phyloP scores from a whole-genome alignment of 176 grass and related monocot genomes.

The Carex pumila region DNA sequence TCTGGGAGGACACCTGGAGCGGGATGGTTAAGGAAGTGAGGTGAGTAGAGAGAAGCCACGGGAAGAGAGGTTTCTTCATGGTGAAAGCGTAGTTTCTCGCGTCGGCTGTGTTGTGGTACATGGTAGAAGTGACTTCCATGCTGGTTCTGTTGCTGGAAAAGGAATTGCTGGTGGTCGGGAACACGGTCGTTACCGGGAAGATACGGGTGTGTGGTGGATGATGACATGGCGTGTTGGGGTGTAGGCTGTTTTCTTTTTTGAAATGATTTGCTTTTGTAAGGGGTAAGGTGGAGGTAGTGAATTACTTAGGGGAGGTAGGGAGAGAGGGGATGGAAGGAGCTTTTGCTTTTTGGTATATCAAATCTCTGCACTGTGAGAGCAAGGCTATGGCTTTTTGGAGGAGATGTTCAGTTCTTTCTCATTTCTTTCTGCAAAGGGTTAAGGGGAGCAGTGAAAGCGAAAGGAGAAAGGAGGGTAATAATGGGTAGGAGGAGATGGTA shows the following conservation, averaged over 20 bases:
- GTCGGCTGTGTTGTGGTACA: slow-evolving; percentile 85
- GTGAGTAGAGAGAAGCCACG: slow-evolving; percentile 15
- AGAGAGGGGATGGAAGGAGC: not conserved
- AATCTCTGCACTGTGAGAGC: slow-evolving; percentile 7
- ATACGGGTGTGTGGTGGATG: slow-evolving; percentile 48
- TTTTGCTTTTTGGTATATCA: slow-evolving; percentile 17
- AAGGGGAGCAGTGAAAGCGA: slow-evolving; percentile 58
- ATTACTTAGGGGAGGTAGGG: not conserved
- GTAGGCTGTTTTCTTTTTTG: not conserved
- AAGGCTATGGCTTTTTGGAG: slow-evolving; percentile 24
- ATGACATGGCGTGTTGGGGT: slow-evolving; percentile 42
- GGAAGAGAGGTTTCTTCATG: slow-evolving; percentile 35
- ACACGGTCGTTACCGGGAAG: slow-evolving; percentile 20
- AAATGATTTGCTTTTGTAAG: slow-evolving; percentile 19
- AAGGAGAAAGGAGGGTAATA: slow-evolving; percentile 41
- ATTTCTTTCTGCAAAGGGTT: slow-evolving; percentile 57
- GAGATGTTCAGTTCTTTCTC: slow-evolving; percentile 24
- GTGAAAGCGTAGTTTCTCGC: slow-evolving; percentile 92
- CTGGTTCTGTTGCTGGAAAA: slow-evolving; percentile 44
- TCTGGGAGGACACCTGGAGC: not conserved
- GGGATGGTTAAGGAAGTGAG: slow-evolving; percentile 4
- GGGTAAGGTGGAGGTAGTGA: slow-evolving; percentile 10
- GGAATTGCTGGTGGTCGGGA: slow-evolving; percentile 35
- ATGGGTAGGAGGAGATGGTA: slow-evolving; percentile 31
- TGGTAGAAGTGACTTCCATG: slow-evolving; percentile 62